Percentiles rank a stretch among this genome's conserved stretches.
phyloP scores from a whole-genome alignment of 2,329 filamentous ascomycete genomes.

The Sclerotinia subarctica region DNA sequence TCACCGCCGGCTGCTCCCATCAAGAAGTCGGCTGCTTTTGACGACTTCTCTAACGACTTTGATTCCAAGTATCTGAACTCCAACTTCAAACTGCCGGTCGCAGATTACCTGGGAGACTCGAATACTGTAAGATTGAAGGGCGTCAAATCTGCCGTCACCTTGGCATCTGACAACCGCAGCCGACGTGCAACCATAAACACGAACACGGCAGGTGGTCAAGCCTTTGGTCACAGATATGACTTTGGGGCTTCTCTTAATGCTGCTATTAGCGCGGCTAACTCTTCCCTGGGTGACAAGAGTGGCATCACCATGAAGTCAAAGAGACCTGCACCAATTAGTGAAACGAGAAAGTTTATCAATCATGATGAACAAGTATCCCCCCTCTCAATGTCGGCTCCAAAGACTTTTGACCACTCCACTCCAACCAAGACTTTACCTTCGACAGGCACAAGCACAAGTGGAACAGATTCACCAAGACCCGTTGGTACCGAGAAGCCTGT shows the following conservation, averaged over 20 bases:
- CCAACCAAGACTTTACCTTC: slow-evolving; percentile 34
- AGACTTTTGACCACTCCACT: slow-evolving; percentile 26
- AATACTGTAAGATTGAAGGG: slow-evolving; percentile 64
- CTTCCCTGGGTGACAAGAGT: slow-evolving; percentile 56
- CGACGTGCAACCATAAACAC: slow-evolving; percentile 47
- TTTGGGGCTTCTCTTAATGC: slow-evolving; percentile 89
- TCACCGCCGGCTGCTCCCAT: slow-evolving; percentile 47
- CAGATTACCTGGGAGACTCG: slow-evolving; percentile 60
- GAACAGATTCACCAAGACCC: slow-evolving; percentile 51
- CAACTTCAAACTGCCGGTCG: slow-evolving; percentile 56
- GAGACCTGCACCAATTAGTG: slow-evolving; percentile 27
- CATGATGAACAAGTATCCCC: slow-evolving; percentile 25
- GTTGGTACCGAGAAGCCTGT: slow-evolving; percentile 59
- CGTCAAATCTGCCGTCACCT: slow-evolving; percentile 58
- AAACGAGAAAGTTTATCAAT: slow-evolving; percentile 25
- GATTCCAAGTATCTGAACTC: slow-evolving; percentile 45
- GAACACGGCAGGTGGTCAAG: slow-evolving; percentile 53
- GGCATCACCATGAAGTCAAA: slow-evolving; percentile 46
- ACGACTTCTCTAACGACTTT: slow-evolving; percentile 65
- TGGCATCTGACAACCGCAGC: slow-evolving; percentile 44
- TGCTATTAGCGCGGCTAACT: slow-evolving; percentile 72
- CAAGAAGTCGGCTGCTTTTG: slow-evolving; percentile 53
- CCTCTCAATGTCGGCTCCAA: slow-evolving; percentile 25
- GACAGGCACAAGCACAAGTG: slow-evolving; percentile 26
- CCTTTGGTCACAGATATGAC: slow-evolving; percentile 91